Evolutionary conservation across 192 early-diverging fungal species (phyloP), one percentile per base, ranked within the genome.

Genomic region (Haplosporangium gracile): DNA sequence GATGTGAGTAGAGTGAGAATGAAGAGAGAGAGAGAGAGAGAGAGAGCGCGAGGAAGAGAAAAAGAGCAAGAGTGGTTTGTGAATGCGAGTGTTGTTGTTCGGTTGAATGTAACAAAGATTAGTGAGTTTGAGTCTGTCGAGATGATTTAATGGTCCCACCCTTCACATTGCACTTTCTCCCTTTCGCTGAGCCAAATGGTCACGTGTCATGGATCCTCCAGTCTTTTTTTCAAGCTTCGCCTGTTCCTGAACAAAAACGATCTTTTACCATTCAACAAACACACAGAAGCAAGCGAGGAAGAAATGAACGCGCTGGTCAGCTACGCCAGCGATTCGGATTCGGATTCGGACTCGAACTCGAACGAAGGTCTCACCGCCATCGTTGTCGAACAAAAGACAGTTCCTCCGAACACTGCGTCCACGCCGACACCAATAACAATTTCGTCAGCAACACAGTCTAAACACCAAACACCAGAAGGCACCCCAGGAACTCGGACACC

Each of bases 301-400:
- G n/a, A 10, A 65, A 83, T 83, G 82, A 78, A 83, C 72, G 74
- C 70, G 60, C 82, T 83, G 18, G 82, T 83, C 32, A 47, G 69
- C 20, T 83, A 83, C 20, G 76, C 82, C 20, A 83, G 82, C n/a
- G 82, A 83, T 20, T 83, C 82, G 24, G 80, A 81, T 29, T 70
- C 80, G 4, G 80, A 81, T 22, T 78, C 81, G 1, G 75, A 70
- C 11, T 78, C 49, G 51, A n/a, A 36, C 36, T 36, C 36, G 36
- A 36, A 36, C 36, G 36, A 36, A 36, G 36, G 36, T 2, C 36
- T 36, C 20, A 40, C 38, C n/a, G 22, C 49, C 4, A 71, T n/a
- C 22, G 38, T 38, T 40, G 38, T 29, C 13, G 2, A 5, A 49
- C 11, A 60, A 40, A 22, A 55, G 49, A 16, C 60, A 7, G 42